A percentile compares a stretch with the other conserved stretches of the same genome.
Evolutionary conservation across 805 yeast genomes (phyloP).

Genomic region (Huiozyma naganishii): DNA sequence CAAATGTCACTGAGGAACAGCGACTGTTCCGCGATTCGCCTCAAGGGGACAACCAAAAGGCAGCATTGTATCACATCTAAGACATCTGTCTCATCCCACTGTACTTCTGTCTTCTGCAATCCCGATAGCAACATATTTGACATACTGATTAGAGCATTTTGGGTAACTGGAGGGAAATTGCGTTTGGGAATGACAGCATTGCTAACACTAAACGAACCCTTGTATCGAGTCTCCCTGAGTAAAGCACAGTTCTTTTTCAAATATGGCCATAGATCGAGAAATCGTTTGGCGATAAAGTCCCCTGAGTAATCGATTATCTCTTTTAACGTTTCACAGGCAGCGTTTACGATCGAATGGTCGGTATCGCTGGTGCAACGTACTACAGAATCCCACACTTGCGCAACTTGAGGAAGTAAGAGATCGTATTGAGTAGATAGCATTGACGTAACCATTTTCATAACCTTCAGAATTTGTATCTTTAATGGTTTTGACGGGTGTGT

Average conservation of each 20-base stretch:
- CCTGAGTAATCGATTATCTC: slow-evolving; percentile 15
- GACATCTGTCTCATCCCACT: slow-evolving; percentile 13
- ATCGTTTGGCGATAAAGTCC: slow-evolving; percentile 21
- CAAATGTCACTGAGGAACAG: slow-evolving; percentile 18
- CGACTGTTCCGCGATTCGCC: slow-evolving; percentile 10
- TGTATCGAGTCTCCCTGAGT: slow-evolving; percentile 6
- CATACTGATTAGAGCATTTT: slow-evolving; percentile 13
- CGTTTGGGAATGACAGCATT: neutral
- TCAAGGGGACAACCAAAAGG: slow-evolving; percentile 14
- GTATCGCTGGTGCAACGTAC: slow-evolving; percentile 11
- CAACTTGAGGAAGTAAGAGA: slow-evolving; percentile 24
- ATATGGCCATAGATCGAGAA: slow-evolving; percentile 20
- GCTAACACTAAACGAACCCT: neutral
- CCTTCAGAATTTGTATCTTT: slow-evolving; percentile 43
- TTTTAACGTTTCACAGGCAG: slow-evolving; percentile 15
- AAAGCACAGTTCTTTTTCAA: slow-evolving; percentile 7
- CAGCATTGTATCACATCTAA: slow-evolving; percentile 18
- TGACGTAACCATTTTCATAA: slow-evolving; percentile 37
- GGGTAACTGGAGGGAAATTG: slow-evolving; percentile 16
- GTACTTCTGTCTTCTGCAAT: slow-evolving; percentile 13
- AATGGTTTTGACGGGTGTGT: slow-evolving; percentile 56
- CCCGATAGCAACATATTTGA: slow-evolving; percentile 20
- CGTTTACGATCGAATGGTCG: slow-evolving; percentile 17
- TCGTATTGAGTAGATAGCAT: slow-evolving; percentile 38
- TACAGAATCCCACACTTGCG: slow-evolving; percentile 22